phyloP scores from a whole-genome alignment of 2,329 filamentous ascomycete genomes.

The Venturiaceae sp. region DNA sequence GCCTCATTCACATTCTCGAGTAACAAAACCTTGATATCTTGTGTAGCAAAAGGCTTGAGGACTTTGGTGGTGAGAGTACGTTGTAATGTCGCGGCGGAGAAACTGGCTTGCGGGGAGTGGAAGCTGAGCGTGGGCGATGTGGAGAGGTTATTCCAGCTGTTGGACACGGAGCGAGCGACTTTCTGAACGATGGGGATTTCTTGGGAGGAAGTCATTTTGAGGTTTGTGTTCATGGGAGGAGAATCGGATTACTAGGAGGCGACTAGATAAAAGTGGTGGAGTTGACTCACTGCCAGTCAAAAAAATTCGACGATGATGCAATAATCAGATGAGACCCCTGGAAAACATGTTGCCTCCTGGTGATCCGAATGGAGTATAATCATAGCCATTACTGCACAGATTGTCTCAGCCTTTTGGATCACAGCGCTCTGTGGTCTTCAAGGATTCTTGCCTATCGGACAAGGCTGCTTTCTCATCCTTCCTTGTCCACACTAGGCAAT shows the following conservation, averaged over 20 bases:
- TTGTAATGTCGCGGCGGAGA: slow-evolving; percentile 22
- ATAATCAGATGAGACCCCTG: background rate
- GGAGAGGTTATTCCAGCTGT: slow-evolving; percentile 41
- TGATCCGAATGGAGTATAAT: background rate
- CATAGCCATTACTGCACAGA: no score
- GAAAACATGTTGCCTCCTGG: background rate
- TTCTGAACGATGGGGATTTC: slow-evolving; percentile 9
- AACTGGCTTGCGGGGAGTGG: slow-evolving; percentile 61
- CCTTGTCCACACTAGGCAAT: background rate
- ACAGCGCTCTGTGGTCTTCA: no score
- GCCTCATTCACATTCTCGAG: slow-evolving; percentile 94
- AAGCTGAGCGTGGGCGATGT: slow-evolving; percentile 68
- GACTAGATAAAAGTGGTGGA: no score
- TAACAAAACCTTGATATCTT: slow-evolving; percentile 92
- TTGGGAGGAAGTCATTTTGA: slow-evolving; percentile 4
- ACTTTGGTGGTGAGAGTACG: slow-evolving; percentile 52
- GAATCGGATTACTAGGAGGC: no score
- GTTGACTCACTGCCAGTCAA: background rate
- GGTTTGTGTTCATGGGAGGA: no score
- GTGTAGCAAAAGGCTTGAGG: slow-evolving; percentile 88
- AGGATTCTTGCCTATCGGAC: no score
- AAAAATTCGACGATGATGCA: background rate
- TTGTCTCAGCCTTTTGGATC: no score
- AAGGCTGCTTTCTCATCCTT: background rate
- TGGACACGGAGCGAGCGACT: slow-evolving; percentile 21